Evolutionary conservation across 306 rosid genomes (phyloP).

Genomic region (Corylus americana): DNA sequence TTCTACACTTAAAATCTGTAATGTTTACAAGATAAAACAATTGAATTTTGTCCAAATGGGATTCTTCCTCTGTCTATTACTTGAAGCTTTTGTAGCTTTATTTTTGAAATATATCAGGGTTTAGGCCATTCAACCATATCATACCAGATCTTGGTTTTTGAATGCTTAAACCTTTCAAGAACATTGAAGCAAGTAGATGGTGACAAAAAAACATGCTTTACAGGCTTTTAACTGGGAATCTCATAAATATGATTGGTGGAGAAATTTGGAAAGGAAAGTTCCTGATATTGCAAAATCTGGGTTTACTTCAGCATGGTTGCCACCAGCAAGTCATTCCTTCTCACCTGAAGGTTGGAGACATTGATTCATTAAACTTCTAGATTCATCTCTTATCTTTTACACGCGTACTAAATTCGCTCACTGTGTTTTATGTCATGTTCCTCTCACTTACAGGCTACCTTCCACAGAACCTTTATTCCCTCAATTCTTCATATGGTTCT

Average conservation of each 20-base stretch:
- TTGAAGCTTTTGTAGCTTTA: not conserved
- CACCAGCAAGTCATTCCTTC: slow-evolving; percentile 81
- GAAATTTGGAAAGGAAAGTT: slow-evolving; percentile 64
- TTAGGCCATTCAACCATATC: slow-evolving; percentile 4
- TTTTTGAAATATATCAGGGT: slow-evolving; percentile 8
- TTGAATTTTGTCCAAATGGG: not conserved
- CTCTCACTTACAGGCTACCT: slow-evolving; percentile 61
- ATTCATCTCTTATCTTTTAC: slow-evolving; percentile 12
- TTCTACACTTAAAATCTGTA: not conserved
- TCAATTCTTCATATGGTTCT: slow-evolving; percentile 75
- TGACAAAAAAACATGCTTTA: slow-evolving; percentile 25
- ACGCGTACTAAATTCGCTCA: not conserved
- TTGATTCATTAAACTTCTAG: slow-evolving; percentile 2
- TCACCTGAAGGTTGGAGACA: slow-evolving; percentile 66
- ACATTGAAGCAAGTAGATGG: slow-evolving; percentile 2
- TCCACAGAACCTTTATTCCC: slow-evolving; percentile 85
- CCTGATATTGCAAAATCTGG: slow-evolving; percentile 76
- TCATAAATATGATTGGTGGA: slow-evolving; percentile 81
- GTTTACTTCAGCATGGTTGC: slow-evolving; percentile 88
- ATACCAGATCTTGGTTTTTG: slow-evolving; percentile 10
- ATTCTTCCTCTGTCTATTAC: not conserved
- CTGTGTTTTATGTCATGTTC: slow-evolving; percentile 5
- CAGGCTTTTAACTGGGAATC: slow-evolving; percentile 98
- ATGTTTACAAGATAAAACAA: not conserved
- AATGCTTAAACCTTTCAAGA: slow-evolving; percentile 1